A percentile compares a stretch with the other conserved stretches of the same genome.
phyloP scores from a whole-genome alignment of 805 yeast genomes.

The Zygosaccharomyces bailii region DNA sequence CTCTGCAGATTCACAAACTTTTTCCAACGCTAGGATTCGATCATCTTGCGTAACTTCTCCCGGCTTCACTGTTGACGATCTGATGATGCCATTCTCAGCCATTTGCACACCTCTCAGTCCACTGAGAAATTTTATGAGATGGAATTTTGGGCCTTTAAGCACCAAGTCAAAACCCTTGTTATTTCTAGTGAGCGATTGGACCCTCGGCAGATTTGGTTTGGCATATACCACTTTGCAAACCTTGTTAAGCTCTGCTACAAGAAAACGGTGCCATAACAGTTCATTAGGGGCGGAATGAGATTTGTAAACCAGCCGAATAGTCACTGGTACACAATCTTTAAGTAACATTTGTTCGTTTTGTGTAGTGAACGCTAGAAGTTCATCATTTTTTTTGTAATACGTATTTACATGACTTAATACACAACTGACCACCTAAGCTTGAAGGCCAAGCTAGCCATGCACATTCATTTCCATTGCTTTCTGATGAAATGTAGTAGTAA shows the following conservation, averaged over 20 bases:
- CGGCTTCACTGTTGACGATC: slow-evolving; percentile 1
- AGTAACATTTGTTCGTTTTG: neutral
- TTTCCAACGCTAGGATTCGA: slow-evolving; percentile 7
- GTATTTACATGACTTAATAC: slow-evolving; percentile 6
- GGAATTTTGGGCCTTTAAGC: slow-evolving; percentile 5
- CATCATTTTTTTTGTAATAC: slow-evolving; percentile 1
- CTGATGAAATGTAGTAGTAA: slow-evolving; percentile 34
- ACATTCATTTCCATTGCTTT: slow-evolving; percentile 33
- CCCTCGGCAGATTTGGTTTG: slow-evolving; percentile 12
- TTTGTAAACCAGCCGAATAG: slow-evolving; percentile 13
- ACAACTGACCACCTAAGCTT: slow-evolving; percentile 1
- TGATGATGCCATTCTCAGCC: neutral
- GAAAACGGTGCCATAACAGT: slow-evolving; percentile 10
- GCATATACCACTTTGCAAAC: slow-evolving; percentile 22
- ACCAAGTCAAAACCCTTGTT: slow-evolving; percentile 1
- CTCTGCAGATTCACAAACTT: slow-evolving; percentile 6
- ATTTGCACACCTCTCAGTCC: slow-evolving; percentile 19
- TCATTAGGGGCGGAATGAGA: slow-evolving; percentile 16
- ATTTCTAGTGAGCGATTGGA: slow-evolving; percentile 4
- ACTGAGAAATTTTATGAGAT: slow-evolving; percentile 10
- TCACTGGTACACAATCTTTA: slow-evolving; percentile 17
- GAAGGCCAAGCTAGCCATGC: slow-evolving; percentile 7
- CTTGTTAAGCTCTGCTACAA: slow-evolving; percentile 14
- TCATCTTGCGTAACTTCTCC: slow-evolving; percentile 8
- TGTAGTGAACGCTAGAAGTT: neutral